Evolutionary conservation across 2,329 filamentous ascomycete species (phyloP), one percentile per base, ranked within the genome.

Genomic region (Leptographium lundbergii): DNA sequence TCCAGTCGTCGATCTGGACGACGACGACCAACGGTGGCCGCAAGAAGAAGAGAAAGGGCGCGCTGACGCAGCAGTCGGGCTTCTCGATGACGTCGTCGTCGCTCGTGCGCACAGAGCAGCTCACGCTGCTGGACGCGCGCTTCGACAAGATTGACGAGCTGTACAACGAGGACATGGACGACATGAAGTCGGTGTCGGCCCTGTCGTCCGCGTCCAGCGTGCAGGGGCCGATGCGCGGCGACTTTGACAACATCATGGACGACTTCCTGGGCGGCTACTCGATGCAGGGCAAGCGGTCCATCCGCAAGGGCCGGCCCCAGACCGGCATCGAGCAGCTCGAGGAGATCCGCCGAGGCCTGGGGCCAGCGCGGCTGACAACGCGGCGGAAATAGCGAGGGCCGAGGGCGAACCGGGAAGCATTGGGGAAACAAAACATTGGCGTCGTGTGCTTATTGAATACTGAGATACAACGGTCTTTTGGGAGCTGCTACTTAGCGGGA

Each of bases 11-110:
- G 6, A 76, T 86, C 65, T 81, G 87, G 75, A 91, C 87, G 1
- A 85, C 87, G 0, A 91, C 87, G 2, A 86, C 88, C 1, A 87
- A 86, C 62, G 89, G 88, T 42, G 90, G 90, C 14, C 84, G 89
- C 57, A 81, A 81, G 62, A 97, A 97, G 85, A 96, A 96, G 81
- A 85, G 92, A 69, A 97, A 96, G 77, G 92, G 91, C 53, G 92
- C 94, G 2, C 75, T 95, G 70, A 97, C 92, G 4, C 89, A 88
- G 64, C 87, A 88, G 0, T 94, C 91, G 0, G 85, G 91, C 71
- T 96, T 89, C 68, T 96, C 90, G 86, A 97, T 97, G 65, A 96
- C 94, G 69, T 99, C 94, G 72, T 97, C 94, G 66, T 97, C 94
- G 86, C 87, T 94, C 75, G 70, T 89, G 57, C 84, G 94, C 59